Percentiles rank a stretch among this genome's conserved stretches.
These are phyloP conservation scores for Novymonas esmeraldas DNA, from an alignment of 208 protist species.

Conservation along the genomic window DNA sequence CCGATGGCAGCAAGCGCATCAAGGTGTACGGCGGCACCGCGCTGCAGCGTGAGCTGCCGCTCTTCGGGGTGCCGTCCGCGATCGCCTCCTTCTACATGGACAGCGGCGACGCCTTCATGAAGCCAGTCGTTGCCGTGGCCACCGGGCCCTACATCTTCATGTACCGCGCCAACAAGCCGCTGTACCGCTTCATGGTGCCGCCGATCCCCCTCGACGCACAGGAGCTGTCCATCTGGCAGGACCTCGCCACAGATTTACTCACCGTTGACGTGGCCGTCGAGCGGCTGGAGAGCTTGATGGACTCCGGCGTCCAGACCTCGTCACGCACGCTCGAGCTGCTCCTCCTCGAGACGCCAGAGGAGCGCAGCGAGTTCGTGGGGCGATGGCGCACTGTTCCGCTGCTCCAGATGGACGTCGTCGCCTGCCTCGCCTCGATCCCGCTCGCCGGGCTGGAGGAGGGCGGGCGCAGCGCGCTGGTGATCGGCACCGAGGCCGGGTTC, in stretches of 20 bases:
- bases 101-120: constrained; percentile 30
- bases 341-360: constrained; percentile 47
- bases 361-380: constrained; percentile 56
- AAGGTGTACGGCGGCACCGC: constrained; percentile 87
- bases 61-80: constrained; percentile 88
- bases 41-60: constrained; percentile 73
- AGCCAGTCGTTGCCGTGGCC: constrained; percentile 88
- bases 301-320: constrained; percentile 60
- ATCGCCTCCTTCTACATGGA: constrained; percentile 88
- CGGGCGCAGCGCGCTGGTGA: constrained; percentile 67
- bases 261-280: constrained; percentile 41
- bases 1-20: constrained; percentile 76
- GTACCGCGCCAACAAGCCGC: constrained; percentile 90
- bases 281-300: constrained; percentile 52
- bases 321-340: constrained; percentile 84
- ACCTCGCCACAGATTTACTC: constrained; percentile 31
- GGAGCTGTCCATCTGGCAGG: constrained; percentile 72
- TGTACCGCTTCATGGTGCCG: constrained; percentile 92
- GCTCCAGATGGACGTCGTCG: constrained; percentile 72
- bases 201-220: constrained; percentile 52
- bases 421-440: constrained; percentile 87
- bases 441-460: constrained; percentile 63
- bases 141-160: constrained; percentile 90
- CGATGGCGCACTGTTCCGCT: constrained; percentile 48
- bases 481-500: constrained; percentile 91